These are phyloP conservation scores for Sanghuangporus weigelae DNA, from an alignment of 1,284 basidiomycete species.

Conservation along the genomic window DNA sequence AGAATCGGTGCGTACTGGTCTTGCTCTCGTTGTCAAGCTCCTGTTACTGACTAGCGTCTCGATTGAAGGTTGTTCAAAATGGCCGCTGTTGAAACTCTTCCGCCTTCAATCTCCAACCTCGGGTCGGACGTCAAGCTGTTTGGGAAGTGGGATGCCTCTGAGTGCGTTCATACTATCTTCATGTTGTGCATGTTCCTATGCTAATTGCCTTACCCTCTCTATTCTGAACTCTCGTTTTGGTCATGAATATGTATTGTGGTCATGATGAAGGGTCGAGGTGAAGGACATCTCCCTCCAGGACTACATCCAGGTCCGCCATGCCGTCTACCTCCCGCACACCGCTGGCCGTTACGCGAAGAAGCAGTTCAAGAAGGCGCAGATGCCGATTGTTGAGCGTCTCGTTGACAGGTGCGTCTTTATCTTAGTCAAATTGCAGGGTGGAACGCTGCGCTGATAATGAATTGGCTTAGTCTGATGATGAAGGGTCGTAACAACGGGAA, in stretches of 20 bases:
- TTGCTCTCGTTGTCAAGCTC: background rate
- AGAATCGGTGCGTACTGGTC: background rate
- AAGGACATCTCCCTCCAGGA: slow-evolving; percentile 99
- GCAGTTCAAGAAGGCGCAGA: slow-evolving; percentile 99
- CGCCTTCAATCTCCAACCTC: slow-evolving; percentile 80
- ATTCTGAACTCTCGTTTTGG: background rate
- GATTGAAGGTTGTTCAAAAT: slow-evolving; percentile 29
- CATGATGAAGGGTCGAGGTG: slow-evolving; percentile 79
- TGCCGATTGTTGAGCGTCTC: slow-evolving; percentile 99
- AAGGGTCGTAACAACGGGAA: slow-evolving; percentile 99
- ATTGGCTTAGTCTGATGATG: slow-evolving; percentile 84
- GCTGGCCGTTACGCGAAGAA: slow-evolving; percentile 99
- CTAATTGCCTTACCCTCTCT: background rate
- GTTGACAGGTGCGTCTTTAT: slow-evolving; percentile 80
- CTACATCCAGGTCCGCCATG: slow-evolving; percentile 99
- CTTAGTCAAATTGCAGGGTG: background rate
- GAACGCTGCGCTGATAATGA: background rate
- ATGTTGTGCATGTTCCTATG: slow-evolving; percentile 4
- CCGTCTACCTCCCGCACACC: slow-evolving; percentile 97
- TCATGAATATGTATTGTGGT: slow-evolving; percentile 19
- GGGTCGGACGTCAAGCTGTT: slow-evolving; percentile 91
- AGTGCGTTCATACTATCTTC: slow-evolving; percentile 54
- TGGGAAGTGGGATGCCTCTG: slow-evolving; percentile 94
- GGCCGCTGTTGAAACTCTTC: slow-evolving; percentile 66
- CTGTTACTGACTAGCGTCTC: background rate